phyloP scores from a whole-genome alignment of 768 basidiomycete species.

The Boletus edulis region DNA sequence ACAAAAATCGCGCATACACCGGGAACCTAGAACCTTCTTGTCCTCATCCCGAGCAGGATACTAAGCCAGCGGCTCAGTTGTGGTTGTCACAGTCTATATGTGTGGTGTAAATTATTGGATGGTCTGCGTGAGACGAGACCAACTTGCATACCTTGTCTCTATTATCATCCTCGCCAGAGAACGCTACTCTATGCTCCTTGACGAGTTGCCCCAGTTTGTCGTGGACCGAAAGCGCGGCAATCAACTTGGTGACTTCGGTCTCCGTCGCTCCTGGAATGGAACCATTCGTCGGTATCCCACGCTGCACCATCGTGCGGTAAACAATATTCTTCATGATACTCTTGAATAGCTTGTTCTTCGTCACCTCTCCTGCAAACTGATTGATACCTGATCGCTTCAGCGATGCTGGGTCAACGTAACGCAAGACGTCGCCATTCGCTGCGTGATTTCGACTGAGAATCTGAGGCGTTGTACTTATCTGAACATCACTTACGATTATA shows the following conservation, averaged over 20 bases:
- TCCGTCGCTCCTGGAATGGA: background rate
- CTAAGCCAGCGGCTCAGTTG: too few relatives aligned
- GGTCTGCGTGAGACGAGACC: too few relatives aligned
- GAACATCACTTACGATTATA: too few relatives aligned
- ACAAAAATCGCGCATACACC: too few relatives aligned
- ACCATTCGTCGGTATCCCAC: background rate
- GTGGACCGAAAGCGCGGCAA: background rate
- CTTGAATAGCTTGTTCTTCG: background rate
- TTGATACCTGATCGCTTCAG: background rate
- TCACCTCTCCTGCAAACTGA: background rate
- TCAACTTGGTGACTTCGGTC: background rate
- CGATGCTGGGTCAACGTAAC: background rate
- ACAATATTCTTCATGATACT: background rate
- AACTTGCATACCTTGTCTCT: slow-evolving; percentile 28
- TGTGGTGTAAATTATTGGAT: too few relatives aligned
- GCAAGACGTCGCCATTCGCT: background rate
- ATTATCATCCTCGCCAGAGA: background rate
- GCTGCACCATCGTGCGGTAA: background rate
- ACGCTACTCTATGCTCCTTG: background rate
- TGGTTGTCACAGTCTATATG: too few relatives aligned
- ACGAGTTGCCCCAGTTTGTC: background rate
- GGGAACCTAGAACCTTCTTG: too few relatives aligned
- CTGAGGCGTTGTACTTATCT: background rate
- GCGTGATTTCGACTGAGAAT: background rate
- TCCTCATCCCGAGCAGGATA: too few relatives aligned